Conservation (phyloP, 2,329 filamentous ascomycete genomes). For the Colletotrichum camelliae region DNA sequence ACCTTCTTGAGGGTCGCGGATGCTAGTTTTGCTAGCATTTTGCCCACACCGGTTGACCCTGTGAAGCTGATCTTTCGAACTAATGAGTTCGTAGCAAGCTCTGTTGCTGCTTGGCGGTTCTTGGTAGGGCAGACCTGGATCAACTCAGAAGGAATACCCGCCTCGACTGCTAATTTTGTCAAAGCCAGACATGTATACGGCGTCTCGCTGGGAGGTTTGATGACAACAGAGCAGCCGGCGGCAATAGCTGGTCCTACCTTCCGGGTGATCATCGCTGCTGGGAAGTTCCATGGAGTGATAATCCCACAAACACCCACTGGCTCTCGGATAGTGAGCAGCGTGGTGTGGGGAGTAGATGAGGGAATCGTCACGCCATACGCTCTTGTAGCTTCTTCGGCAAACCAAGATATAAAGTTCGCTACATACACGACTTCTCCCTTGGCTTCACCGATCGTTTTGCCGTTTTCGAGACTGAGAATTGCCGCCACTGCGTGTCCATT, state of each 20-base stretch:
- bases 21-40: slow-evolving; percentile 71
- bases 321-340: slow-evolving; percentile 64
- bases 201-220: slow-evolving; percentile 73
- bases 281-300: slow-evolving; percentile 72
- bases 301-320: slow-evolving; percentile 71
- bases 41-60: slow-evolving; percentile 56
- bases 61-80: slow-evolving; percentile 79
- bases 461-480: slow-evolving; percentile 53
- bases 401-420: slow-evolving; percentile 60
- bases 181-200: slow-evolving; percentile 72
- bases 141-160: slow-evolving; percentile 71
- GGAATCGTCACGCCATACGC: slow-evolving; percentile 58
- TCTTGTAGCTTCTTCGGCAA: slow-evolving; percentile 54
- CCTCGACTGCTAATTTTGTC: slow-evolving; percentile 66
- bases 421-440: slow-evolving; percentile 61
- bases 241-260: slow-evolving; percentile 60
- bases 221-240: slow-evolving; percentile 73
- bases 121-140: slow-evolving; percentile 44
- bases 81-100: slow-evolving; percentile 31
- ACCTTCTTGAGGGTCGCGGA: slow-evolving; percentile 74
- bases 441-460: slow-evolving; percentile 61
- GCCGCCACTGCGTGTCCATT: slow-evolving; percentile 31
- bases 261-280: slow-evolving; percentile 54
- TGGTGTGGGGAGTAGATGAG: slow-evolving; percentile 56
- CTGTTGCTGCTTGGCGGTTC: slow-evolving; percentile 19